Base-by-base conservation (phyloP, 345 rosid genomes). In the Adansonia digitata region DNA sequence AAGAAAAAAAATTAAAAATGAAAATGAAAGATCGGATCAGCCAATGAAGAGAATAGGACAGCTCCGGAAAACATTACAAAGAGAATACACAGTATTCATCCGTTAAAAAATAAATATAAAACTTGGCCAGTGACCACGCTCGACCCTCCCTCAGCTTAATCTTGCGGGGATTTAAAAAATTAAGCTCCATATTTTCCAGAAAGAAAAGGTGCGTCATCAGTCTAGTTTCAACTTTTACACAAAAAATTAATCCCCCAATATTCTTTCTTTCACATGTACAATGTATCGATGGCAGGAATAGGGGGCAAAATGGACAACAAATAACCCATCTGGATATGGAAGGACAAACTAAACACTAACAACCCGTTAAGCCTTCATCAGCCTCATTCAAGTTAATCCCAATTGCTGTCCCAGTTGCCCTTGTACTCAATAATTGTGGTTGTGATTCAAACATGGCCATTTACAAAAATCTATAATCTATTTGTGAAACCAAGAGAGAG, bases 351-450 rank as follows among this genome's bases (percentile, higher is more conserved):
- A 73, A 79, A 66, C 78, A 46, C 84, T 78, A 77, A 74, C 77
- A 80, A 79, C 69, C 72, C 39, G 83, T 78, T 73, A 73, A n/a
- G 80, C 84, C 80, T 75, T n/a, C n/a, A n/a, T 83, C 88, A 52
- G 31, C 73, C 62, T 67, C 68, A 29, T 74, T 59, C 34, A 35
- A 56, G 74, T 76, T 75, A 77, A 26, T 74, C 75, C 81, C 71
- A 73, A 27, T 60, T 46, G 71, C 77, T 72, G 79, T 70, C 29
- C 69, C 69, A 4, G 55, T 74, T 66, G 63, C 63, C 73, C 81
- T 80, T 22, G 53, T 70, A 60, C 72, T 64, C 66, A 45, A 73
- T 74, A 77, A 76, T 13, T 17, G 75, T 52, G 68, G 71, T 37
- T 24, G 27, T 75, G 75, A 75, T n/a, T n/a, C n/a, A n/a, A 53